Evolutionary conservation across 257 asterid genomes (phyloP).

Genomic region (Solanum gandarillasii): DNA sequence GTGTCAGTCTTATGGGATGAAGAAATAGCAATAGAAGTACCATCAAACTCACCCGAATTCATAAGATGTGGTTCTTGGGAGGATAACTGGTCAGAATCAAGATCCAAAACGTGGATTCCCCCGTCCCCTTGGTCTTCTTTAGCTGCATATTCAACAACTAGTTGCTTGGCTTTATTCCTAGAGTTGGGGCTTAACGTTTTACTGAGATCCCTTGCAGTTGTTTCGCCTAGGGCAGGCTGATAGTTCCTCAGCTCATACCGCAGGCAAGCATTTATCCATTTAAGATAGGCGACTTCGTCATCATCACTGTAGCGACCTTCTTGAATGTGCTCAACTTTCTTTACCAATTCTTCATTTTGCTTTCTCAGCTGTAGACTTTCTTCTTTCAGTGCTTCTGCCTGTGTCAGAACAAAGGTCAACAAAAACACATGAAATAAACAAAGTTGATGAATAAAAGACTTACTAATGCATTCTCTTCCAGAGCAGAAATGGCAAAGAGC

Average conservation of each 20-base stretch:
- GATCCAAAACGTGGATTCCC: slow-evolving; percentile 18
- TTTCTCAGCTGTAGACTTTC: slow-evolving; percentile 37
- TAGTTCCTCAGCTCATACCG: slow-evolving; percentile 68
- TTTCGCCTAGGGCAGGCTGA: slow-evolving; percentile 43
- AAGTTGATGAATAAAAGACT: background rate
- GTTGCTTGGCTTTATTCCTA: slow-evolving; percentile 68
- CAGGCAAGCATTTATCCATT: slow-evolving; percentile 90
- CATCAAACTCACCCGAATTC: slow-evolving; percentile 49
- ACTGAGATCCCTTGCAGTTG: slow-evolving; percentile 75
- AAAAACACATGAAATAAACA: background rate
- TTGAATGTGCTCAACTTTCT: slow-evolving; percentile 66
- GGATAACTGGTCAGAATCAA: slow-evolving; percentile 49
- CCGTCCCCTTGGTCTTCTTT: slow-evolving; percentile 28
- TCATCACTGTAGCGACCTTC: slow-evolving; percentile 43
- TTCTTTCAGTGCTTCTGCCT: slow-evolving; percentile 43
- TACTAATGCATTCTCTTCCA: slow-evolving; percentile 50
- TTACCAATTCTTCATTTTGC: slow-evolving; percentile 41
- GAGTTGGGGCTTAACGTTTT: slow-evolving; percentile 66
- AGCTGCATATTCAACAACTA: slow-evolving; percentile 65
- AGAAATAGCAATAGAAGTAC: slow-evolving; percentile 18
- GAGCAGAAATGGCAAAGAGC: slow-evolving; percentile 32
- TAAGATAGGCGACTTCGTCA: slow-evolving; percentile 79
- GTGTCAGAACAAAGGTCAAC: background rate
- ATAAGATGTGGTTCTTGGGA: slow-evolving; percentile 42
- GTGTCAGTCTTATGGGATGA: slow-evolving; percentile 18